Evolutionary conservation across 1,139 yeast genomes (phyloP).

Genomic region (Scheffersomyces segobiensis): DNA sequence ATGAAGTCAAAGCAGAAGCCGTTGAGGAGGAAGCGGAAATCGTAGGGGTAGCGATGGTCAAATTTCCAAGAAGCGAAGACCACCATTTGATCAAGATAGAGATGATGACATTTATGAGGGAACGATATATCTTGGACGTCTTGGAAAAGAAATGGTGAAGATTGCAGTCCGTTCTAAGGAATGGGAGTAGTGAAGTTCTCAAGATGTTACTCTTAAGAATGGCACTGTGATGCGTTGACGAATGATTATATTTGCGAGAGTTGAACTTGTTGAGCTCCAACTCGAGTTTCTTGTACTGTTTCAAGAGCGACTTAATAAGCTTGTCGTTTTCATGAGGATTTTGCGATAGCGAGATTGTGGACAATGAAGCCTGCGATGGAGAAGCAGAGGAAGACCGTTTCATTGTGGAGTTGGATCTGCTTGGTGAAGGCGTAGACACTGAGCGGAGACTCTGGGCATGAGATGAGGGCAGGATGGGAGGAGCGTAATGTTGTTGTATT

Average conservation of each 20-base stretch:
- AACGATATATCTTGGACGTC: constrained; percentile 28
- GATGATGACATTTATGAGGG: constrained; percentile 36
- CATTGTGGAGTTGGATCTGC: neutral
- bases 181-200: constrained; percentile 66
- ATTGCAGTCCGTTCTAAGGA: constrained; percentile 44
- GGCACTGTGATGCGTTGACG: constrained; percentile 40
- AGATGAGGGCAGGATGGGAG: constrained; percentile 4
- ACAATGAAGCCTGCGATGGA: neutral
- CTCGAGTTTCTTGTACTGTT: constrained; percentile 46
- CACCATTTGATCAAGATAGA: constrained; percentile 65
- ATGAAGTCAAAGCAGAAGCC: neutral
- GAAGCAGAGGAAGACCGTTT: neutral
- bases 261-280: constrained; percentile 48
- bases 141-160: constrained; percentile 24
- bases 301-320: constrained; percentile 30
- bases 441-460: constrained; percentile 1
- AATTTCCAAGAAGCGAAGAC: constrained; percentile 50
- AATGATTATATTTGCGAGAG: constrained; percentile 22
- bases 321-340: constrained; percentile 20
- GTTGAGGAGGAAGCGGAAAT: constrained; percentile 1
- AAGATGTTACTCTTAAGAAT: constrained; percentile 65
- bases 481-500: neutral
- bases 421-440: neutral
- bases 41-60: constrained; percentile 23
- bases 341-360: neutral